Evolutionary conservation across 2,329 filamentous ascomycete species (phyloP).

Genomic region (Fusarium sp.): DNA sequence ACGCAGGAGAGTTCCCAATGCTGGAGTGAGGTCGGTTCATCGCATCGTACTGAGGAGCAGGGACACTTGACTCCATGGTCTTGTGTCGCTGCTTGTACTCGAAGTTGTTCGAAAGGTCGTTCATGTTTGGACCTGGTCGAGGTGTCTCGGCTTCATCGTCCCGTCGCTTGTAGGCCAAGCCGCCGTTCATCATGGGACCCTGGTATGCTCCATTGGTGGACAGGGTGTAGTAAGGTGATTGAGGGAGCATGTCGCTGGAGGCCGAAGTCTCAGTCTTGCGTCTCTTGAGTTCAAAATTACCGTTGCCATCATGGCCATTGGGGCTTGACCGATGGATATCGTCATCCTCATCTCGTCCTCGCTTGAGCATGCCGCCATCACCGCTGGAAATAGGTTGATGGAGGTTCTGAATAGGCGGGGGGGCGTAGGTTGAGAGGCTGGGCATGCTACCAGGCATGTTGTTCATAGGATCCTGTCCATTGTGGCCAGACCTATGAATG

Average conservation of each 20-base stretch:
- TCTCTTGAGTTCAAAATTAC: constrained; percentile 76
- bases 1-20: constrained; percentile 54
- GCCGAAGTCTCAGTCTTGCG: constrained; percentile 75
- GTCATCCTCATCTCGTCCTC: constrained; percentile 69
- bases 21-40: constrained; percentile 62
- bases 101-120: constrained; percentile 59
- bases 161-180: constrained; percentile 59
- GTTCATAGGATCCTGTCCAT: constrained; percentile 76
- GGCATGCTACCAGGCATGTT: constrained; percentile 71
- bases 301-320: constrained; percentile 53
- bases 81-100: constrained; percentile 85
- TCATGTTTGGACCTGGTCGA: constrained; percentile 69
- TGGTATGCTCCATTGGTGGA: constrained; percentile 21
- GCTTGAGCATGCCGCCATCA: constrained; percentile 60
- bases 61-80: constrained; percentile 73
- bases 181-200: constrained; percentile 70
- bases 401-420: constrained; percentile 62
- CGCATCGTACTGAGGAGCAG: constrained; percentile 63
- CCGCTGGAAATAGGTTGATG: constrained; percentile 66
- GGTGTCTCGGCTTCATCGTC: constrained; percentile 71
- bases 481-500: constrained; percentile 68
- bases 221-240: constrained; percentile 26
- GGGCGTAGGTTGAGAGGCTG: constrained; percentile 70
- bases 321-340: constrained; percentile 52
- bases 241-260: constrained; percentile 27